phyloP scores from a whole-genome alignment of 495 filamentous ascomycete species.

The Chlorociboria aeruginascens region DNA sequence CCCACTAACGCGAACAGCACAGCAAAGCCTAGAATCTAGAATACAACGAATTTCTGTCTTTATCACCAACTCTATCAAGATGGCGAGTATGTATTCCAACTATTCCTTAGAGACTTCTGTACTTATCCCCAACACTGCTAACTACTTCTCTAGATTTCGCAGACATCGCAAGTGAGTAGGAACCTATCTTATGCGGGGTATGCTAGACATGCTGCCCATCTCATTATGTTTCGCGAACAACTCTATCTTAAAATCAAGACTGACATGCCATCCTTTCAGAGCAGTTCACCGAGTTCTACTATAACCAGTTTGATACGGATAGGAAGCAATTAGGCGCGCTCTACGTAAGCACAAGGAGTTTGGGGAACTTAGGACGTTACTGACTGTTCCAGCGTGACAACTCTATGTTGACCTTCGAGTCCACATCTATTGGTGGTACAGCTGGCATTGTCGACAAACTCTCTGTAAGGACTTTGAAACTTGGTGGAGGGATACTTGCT shows the following conservation, averaged over 20 bases:
- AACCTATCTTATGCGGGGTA: neutral
- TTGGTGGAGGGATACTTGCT: neutral
- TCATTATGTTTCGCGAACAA: neutral
- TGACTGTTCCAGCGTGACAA: slow-evolving; percentile 48
- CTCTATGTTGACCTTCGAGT: slow-evolving; percentile 94
- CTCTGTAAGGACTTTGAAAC: slow-evolving; percentile 34
- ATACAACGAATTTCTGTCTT: neutral
- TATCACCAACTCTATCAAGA: slow-evolving; percentile 2
- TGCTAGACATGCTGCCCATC: neutral
- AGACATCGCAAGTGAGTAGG: slow-evolving; percentile 41
- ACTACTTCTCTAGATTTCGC: slow-evolving; percentile 33
- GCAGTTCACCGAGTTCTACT: slow-evolving; percentile 82
- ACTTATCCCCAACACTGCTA: slow-evolving; percentile 2
- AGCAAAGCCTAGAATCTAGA: neutral
- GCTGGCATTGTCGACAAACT: slow-evolving; percentile 64
- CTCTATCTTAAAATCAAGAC: neutral
- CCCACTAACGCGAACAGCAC: neutral
- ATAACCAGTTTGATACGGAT: slow-evolving; percentile 65
- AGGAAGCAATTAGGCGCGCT: slow-evolving; percentile 49
- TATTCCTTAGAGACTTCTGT: neutral
- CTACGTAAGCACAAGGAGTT: slow-evolving; percentile 50
- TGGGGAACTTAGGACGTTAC: neutral
- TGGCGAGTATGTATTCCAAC: slow-evolving; percentile 12
- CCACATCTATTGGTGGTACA: slow-evolving; percentile 41
- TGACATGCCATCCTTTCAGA: slow-evolving; percentile 32